Evolutionary conservation across 371 early-diverging fungal species (phyloP), one percentile per base, ranked within the genome.

Genomic region (Amoeboaphelidium occidentale): DNA sequence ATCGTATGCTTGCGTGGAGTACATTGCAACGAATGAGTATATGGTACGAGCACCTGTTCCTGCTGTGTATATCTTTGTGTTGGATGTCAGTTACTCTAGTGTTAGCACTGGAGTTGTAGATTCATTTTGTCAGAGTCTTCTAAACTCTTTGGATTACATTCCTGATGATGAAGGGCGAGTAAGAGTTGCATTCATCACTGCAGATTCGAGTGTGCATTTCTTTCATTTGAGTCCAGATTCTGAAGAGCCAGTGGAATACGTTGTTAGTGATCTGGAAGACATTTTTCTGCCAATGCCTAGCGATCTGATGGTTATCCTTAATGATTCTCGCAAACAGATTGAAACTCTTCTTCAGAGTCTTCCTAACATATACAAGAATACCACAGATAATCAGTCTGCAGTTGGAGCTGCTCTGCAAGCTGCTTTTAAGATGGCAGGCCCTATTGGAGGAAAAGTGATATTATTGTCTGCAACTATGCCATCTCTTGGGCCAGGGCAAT

Each of bases 11-110:
- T 84, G 84, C 25, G 84, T 91, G 3, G 94, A 93, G 60, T 91
- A 78, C 62, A 69, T 88, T 48, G 94, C 94, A 0, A 89, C 93
- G 2, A 73, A 79, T n/a, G 88, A 87, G 60, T 89, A 89, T 63
- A 87, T 84, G 87, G 70, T 76, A 12, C 59, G 73, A 3, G 89
- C 94, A 17, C 94, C 94, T 32, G 89, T 88, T 63, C 89, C 94
- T 21, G 81, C 87, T 27, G 84, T 88, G 3, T 78, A 78, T 53
- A 62, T 90, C 45, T 92, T 93, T 62, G 67, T 93, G 21, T 79
- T 93, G 44, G 94, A 93, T 62, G 90, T 91, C 0, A 84, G 87
- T 1, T 79, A 75, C 54, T 69, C 79, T 12, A 75, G 92, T 12
- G 72, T 90, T 12, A 81, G 83, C 62, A 74, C 78, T 2, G 85